phyloP scores from a whole-genome alignment of 306 rosid species.

The Medicago lupulina region DNA sequence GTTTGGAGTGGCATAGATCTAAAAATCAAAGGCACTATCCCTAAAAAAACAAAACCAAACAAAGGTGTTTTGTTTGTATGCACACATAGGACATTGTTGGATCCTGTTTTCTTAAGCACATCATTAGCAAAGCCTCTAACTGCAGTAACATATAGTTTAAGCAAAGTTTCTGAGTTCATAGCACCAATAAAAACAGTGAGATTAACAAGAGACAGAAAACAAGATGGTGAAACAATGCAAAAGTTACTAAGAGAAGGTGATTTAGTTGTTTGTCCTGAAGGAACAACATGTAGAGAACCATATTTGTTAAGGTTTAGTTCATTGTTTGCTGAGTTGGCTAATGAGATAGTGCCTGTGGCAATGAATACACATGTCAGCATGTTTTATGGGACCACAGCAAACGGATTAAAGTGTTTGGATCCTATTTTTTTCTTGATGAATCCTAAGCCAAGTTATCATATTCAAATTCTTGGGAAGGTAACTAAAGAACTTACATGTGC shows the following conservation, averaged over 20 bases:
- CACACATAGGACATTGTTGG: constrained; percentile 72
- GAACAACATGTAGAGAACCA: constrained; percentile 97
- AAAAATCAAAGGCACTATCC: constrained; percentile 39
- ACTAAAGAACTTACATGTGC: constrained; percentile 65
- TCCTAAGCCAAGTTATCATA: constrained; percentile 68
- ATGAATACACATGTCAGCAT: constrained; percentile 65
- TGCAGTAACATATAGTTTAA: constrained; percentile 72
- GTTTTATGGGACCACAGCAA: constrained; percentile 97
- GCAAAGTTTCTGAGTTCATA: constrained; percentile 32
- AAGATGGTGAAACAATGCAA: constrained; percentile 77
- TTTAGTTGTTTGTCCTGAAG: constrained; percentile 95
- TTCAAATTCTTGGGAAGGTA: constrained; percentile 71
- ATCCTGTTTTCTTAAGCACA: constrained; percentile 70
- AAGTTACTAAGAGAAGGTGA: constrained; percentile 67
- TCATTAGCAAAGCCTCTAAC: constrained; percentile 60
- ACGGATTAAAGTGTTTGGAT: constrained; percentile 87
- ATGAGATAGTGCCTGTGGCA: constrained; percentile 90
- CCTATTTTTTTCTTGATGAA: constrained; percentile 88
- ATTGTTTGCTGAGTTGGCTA: constrained; percentile 82
- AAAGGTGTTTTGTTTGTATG: constrained; percentile 71
- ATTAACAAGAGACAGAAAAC: constrained; percentile 63
- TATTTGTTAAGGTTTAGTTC: constrained; percentile 87
- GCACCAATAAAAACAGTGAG: constrained; percentile 29
- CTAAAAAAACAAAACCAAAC: constrained; percentile 35
- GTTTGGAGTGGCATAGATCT: constrained; percentile 57